Evolutionary conservation across 1,284 basidiomycete species (phyloP), one percentile per base, ranked within the genome.

Genomic region (Athelia sp.): DNA sequence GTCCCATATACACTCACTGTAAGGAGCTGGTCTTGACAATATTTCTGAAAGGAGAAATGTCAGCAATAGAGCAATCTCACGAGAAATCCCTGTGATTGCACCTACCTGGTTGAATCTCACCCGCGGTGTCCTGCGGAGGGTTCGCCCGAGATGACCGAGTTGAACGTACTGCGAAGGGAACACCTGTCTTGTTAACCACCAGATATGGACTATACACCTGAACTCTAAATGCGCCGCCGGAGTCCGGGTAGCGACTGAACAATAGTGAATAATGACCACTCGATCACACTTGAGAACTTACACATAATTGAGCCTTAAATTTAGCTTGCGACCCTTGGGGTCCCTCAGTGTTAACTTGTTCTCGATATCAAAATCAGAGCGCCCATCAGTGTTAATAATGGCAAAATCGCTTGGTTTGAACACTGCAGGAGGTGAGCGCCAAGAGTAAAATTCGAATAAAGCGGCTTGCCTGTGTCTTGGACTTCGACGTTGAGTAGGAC

Each of bases 381-480:
- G 84, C 42, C 87, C 88, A 62, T 98, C 93, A 4, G 92, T 93
- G 57, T 95, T 97, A 70, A 99, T 96, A 66, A 99, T 98, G 2
- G 93, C 88, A 60, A 98, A 99, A 56, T 99, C 96, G 65, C 93
- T 96, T n/a, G 93, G 89, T 59, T 90, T 90, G 75, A 93, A 95
- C n/a, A 83, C 91, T 88, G 3, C 21, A 43, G 46, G 24, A 17
- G 19, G 31, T 32, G 22, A 32, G 29, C 58, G 29, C 15, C 14
- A 29, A 35, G 23, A n/a, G 22, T 8, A 8, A 9, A 31, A 4
- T 15, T 21, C 32, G 43, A 43, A 23, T 6, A 13, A 32, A 45
- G 17, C 36, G 24, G 57, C 73, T 64, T 56, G 91, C 93, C 82
- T 45, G 91, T 91, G 56, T 97, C 94, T 67, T 98, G 89, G 2